phyloP scores from a whole-genome alignment of 164 flowering plant species.

The Berberis vulgaris region DNA sequence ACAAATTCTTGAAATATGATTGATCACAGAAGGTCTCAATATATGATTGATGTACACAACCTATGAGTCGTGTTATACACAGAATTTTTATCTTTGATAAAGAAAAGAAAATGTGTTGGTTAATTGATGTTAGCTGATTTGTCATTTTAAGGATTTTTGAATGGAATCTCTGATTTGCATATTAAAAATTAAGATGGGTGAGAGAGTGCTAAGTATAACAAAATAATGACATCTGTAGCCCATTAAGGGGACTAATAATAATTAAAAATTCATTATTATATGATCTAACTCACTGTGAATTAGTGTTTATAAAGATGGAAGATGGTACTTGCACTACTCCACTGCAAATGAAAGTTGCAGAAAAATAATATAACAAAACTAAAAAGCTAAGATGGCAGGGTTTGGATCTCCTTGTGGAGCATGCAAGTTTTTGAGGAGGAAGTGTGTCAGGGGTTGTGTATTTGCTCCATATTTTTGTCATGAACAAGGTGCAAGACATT shows the following conservation, averaged over 20 bases:
- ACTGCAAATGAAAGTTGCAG: slow-evolving; percentile 5
- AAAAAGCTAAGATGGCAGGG: slow-evolving; percentile 38
- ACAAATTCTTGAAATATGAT: neutral
- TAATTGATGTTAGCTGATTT: slow-evolving; percentile 29
- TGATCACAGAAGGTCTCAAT: neutral
- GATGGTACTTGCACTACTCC: slow-evolving; percentile 16
- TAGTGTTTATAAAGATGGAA: slow-evolving; percentile 37
- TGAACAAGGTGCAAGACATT: slow-evolving; percentile 75
- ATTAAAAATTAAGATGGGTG: slow-evolving; percentile 21
- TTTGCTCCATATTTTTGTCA: slow-evolving; percentile 93
- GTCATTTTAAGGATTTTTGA: slow-evolving; percentile 32
- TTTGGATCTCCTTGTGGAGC: slow-evolving; percentile 93
- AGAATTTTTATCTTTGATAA: neutral
- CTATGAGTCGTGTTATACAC: neutral
- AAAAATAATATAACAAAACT: neutral
- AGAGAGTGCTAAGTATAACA: slow-evolving; percentile 17
- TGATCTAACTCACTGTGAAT: slow-evolving; percentile 29
- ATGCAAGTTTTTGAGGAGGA: slow-evolving; percentile 87
- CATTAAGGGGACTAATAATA: slow-evolving; percentile 44
- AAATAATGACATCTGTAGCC: slow-evolving; percentile 49
- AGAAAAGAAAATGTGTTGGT: slow-evolving; percentile 24
- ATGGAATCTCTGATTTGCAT: slow-evolving; percentile 34
- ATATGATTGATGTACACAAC: neutral
- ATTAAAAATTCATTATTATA: slow-evolving; percentile 39
- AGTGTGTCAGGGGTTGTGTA: slow-evolving; percentile 76